Evolutionary conservation across 2,329 filamentous ascomycete species (phyloP).

Genomic region (Pseudogymnoascus sp.): DNA sequence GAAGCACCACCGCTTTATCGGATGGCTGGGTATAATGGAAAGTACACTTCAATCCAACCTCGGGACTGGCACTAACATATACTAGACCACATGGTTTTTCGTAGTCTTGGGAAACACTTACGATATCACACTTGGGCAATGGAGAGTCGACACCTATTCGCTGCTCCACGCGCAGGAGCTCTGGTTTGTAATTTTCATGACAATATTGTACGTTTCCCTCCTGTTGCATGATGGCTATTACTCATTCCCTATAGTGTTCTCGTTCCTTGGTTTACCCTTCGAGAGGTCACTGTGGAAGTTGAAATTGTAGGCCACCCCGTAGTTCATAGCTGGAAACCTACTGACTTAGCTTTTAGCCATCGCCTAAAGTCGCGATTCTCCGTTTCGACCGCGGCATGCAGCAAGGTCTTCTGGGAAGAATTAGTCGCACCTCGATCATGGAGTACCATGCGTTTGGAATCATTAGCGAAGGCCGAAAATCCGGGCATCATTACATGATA

Average conservation of each 20-base stretch:
- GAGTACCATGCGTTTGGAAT: slow-evolving; percentile 40
- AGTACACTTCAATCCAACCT: slow-evolving; percentile 13
- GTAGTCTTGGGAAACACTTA: slow-evolving; percentile 36
- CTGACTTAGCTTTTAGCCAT: slow-evolving; percentile 31
- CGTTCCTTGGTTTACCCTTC: slow-evolving; percentile 37
- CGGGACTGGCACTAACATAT: slow-evolving; percentile 14
- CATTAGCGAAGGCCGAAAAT: slow-evolving; percentile 36
- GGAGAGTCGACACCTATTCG: slow-evolving; percentile 32
- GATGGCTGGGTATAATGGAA: slow-evolving; percentile 37
- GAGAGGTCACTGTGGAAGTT: slow-evolving; percentile 36
- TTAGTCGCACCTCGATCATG: slow-evolving; percentile 39
- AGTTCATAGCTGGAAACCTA: neutral
- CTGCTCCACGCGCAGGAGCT: slow-evolving; percentile 35
- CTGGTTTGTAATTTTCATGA: slow-evolving; percentile 39
- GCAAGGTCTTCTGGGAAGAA: slow-evolving; percentile 37
- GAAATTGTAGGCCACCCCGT: slow-evolving; percentile 32
- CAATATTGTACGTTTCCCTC: slow-evolving; percentile 32
- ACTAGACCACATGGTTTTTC: slow-evolving; percentile 35
- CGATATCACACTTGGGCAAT: slow-evolving; percentile 32
- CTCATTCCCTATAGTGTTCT: slow-evolving; percentile 31
- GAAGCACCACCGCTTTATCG: slow-evolving; percentile 38
- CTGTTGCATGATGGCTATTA: neutral
- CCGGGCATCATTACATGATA: slow-evolving; percentile 37
- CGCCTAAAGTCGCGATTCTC: slow-evolving; percentile 37
- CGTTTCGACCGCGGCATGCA: slow-evolving; percentile 38